These are phyloP conservation scores for Besnoitia besnoiti DNA, from an alignment of 169 alveolate species.

Conservation along the genomic window DNA sequence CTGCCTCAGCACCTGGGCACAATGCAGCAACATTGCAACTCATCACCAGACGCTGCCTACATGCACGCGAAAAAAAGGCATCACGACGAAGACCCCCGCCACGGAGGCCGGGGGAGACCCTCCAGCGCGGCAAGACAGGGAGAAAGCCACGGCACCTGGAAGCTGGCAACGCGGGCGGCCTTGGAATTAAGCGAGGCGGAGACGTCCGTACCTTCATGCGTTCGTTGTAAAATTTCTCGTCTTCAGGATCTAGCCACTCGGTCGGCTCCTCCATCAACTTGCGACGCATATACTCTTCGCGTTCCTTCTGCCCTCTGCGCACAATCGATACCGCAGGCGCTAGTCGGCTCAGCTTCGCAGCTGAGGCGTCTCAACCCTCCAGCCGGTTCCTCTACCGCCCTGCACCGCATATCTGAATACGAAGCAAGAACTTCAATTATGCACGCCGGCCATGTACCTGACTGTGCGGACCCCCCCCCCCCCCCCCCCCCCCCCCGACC, in stretches of 20 bases:
- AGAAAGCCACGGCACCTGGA: too few relatives aligned
- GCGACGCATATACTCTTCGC: conserved; percentile 90
- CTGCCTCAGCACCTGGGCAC: conserved; percentile 12
- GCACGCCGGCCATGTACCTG: too few relatives aligned
- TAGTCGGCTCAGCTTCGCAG: too few relatives aligned
- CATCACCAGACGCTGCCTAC: background rate
- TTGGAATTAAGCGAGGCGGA: background rate
- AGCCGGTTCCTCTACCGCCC: too few relatives aligned
- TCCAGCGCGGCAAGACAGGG: background rate
- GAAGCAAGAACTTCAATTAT: too few relatives aligned
- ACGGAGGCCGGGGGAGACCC: background rate
- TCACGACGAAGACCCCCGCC: background rate
- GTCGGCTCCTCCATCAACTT: conserved; percentile 90
- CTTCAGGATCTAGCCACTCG: conserved; percentile 92
- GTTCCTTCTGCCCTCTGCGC: conserved; percentile 81
- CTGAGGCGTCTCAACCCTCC: too few relatives aligned
- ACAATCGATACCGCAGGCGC: too few relatives aligned
- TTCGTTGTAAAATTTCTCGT: conserved; percentile 84
- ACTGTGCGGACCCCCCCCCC: too few relatives aligned
- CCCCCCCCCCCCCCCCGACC: too few relatives aligned
- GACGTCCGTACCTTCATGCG: conserved; percentile 52
- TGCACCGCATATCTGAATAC: too few relatives aligned
- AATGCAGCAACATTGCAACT: background rate
- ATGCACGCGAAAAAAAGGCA: background rate
- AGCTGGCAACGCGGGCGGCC: too few relatives aligned